phyloP scores from a whole-genome alignment of 257 asterid genomes.

The Fraxinus pennsylvanica region DNA sequence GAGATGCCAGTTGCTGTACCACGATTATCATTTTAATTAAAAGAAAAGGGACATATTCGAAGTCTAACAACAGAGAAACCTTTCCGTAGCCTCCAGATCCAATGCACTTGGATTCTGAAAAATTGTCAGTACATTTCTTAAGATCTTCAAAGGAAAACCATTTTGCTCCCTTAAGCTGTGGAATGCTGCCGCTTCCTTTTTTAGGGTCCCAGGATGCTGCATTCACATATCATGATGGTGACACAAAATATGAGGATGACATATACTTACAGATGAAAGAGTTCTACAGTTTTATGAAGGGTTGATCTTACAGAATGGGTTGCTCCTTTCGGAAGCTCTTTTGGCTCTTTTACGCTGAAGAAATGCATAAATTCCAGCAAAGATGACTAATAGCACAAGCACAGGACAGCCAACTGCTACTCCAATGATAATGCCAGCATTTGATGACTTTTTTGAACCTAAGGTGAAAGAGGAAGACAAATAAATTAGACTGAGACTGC shows the following conservation, averaged over 20 bases:
- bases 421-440: conserved; percentile 61
- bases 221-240: conserved; percentile 25
- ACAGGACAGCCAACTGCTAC: conserved; percentile 54
- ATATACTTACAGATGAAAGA: neutral
- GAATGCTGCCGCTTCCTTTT: conserved; percentile 71
- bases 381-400: conserved; percentile 46
- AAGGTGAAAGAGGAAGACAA: neutral
- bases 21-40: neutral
- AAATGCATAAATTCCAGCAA: conserved; percentile 60
- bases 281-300: conserved; percentile 16
- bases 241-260: neutral
- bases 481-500: neutral
- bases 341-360: conserved; percentile 52
- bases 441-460: conserved; percentile 56
- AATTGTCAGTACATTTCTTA: conserved; percentile 57
- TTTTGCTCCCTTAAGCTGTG: conserved; percentile 83
- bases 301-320: conserved; percentile 74
- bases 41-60: neutral
- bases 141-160: conserved; percentile 79
- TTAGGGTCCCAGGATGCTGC: conserved; percentile 77
- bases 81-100: conserved; percentile 92
- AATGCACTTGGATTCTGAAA: conserved; percentile 72
- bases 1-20: neutral
- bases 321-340: conserved; percentile 43
- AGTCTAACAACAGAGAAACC: conserved; percentile 36